phyloP scores from a whole-genome alignment of 768 basidiomycete genomes.

The Solioccasus polychromus region DNA sequence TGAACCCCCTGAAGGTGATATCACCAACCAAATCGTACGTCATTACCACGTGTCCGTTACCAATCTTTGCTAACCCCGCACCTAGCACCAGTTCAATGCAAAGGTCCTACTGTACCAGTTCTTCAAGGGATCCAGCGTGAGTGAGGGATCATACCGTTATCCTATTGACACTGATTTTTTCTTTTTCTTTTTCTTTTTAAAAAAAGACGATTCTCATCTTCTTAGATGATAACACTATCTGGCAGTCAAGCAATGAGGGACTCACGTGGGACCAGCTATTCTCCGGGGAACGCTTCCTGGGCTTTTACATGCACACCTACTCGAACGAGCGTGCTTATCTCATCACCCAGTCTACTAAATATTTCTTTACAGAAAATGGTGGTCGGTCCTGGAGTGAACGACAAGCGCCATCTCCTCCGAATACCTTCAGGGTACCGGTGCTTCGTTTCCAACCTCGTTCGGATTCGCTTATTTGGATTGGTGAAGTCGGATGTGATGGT shows the following conservation, averaged over 20 bases:
- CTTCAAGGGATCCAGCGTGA: conserved; percentile 75
- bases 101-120: conserved; percentile 76
- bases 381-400: conserved; percentile 68
- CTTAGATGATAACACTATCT: conserved; percentile 71
- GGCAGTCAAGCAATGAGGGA: conserved; percentile 96
- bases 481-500: conserved; percentile 62
- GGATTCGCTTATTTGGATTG: conserved; percentile 89
- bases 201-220: conserved; percentile 80
- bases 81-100: conserved; percentile 63
- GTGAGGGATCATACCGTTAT: conserved; percentile 7
- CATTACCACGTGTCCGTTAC: background rate
- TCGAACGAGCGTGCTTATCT: conserved; percentile 83
- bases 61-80: conserved; percentile 6
- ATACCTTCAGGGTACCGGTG: conserved; percentile 70
- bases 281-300: conserved; percentile 65
- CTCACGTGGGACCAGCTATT: conserved; percentile 79
- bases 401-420: conserved; percentile 67
- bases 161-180: too few relatives aligned
- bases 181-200: too few relatives aligned
- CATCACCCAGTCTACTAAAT: conserved; percentile 62
- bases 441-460: conserved; percentile 86
- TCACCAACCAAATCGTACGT: conserved; percentile 72
- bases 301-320: conserved; percentile 85
- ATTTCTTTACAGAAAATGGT: conserved; percentile 81
- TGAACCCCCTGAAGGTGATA: conserved; percentile 73